Conservation (phyloP, 1,284 basidiomycete genomes). For the Spongiforma sp. region DNA sequence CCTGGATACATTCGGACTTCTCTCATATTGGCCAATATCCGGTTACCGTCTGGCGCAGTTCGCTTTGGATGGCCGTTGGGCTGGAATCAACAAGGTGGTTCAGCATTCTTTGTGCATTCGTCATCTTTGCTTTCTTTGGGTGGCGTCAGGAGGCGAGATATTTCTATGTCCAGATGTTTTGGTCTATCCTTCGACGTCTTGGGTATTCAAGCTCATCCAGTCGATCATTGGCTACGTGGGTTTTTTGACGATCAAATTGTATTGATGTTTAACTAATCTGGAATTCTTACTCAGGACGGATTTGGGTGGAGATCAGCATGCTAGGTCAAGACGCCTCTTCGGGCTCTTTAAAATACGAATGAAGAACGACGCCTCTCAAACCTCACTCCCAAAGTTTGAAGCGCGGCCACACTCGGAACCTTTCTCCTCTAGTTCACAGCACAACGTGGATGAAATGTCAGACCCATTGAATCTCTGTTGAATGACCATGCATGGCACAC, state of each 20-base stretch:
- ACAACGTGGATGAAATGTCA: too few relatives aligned
- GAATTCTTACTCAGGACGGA: too few relatives aligned
- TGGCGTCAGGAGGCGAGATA: conserved; percentile 44
- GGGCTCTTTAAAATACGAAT: too few relatives aligned
- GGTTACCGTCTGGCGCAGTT: conserved; percentile 20
- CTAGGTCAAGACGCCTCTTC: too few relatives aligned
- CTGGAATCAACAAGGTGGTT: conserved; percentile 38
- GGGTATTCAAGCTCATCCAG: not conserved
- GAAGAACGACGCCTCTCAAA: too few relatives aligned
- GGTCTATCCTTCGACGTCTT: conserved; percentile 13
- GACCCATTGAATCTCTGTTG: too few relatives aligned
- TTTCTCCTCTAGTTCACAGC: too few relatives aligned
- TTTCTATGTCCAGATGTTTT: conserved; percentile 34
- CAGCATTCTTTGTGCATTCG: conserved; percentile 36
- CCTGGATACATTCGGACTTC: conserved; percentile 42
- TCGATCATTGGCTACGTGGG: conserved; percentile 2
- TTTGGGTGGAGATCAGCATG: too few relatives aligned
- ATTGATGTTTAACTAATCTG: too few relatives aligned
- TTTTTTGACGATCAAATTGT: not conserved
- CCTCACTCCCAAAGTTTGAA: too few relatives aligned
- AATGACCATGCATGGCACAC: too few relatives aligned
- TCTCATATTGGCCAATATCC: conserved; percentile 36
- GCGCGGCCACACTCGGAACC: too few relatives aligned
- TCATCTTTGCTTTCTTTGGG: conserved; percentile 51
- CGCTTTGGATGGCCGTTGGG: not conserved